Evolutionary conservation across 2,329 filamentous ascomycete genomes (phyloP).

Genomic region (Diaporthe sp.): DNA sequence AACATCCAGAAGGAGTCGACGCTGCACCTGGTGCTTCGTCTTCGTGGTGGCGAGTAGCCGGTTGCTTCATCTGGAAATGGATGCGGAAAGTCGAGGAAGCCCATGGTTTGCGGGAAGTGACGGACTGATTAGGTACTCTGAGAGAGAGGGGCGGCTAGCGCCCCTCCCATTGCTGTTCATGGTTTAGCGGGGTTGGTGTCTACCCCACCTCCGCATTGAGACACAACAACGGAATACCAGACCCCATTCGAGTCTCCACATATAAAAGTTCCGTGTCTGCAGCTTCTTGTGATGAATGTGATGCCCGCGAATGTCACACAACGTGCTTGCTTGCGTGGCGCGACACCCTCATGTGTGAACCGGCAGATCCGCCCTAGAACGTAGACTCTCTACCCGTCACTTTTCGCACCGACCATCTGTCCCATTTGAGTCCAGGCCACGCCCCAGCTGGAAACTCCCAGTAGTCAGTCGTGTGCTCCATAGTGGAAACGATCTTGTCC

Average conservation of each 20-base stretch:
- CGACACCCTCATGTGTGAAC: neutral
- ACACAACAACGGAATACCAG: slow-evolving; percentile 11
- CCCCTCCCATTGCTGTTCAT: neutral
- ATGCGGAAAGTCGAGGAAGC: neutral
- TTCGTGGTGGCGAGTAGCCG: slow-evolving; percentile 71
- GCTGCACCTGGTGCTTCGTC: slow-evolving; percentile 76
- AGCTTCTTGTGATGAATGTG: neutral
- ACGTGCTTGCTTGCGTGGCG: neutral
- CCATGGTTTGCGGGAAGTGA: neutral
- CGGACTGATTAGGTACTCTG: neutral
- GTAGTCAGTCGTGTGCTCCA: neutral
- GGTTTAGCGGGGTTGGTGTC: neutral
- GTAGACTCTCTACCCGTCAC: neutral
- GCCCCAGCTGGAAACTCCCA: neutral
- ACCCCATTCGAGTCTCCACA: slow-evolving; percentile 26
- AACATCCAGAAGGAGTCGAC: slow-evolving; percentile 87
- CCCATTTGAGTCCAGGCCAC: neutral
- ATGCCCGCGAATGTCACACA: neutral
- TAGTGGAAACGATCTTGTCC: neutral
- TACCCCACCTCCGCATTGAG: slow-evolving; percentile 18
- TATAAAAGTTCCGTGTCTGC: neutral
- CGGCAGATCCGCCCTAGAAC: neutral
- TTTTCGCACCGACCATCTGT: neutral
- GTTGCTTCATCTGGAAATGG: neutral
- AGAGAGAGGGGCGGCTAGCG: slow-evolving; percentile 6